phyloP scores from a whole-genome alignment of 2,329 filamentous ascomycete genomes.

The Cytospora schulzeri region DNA sequence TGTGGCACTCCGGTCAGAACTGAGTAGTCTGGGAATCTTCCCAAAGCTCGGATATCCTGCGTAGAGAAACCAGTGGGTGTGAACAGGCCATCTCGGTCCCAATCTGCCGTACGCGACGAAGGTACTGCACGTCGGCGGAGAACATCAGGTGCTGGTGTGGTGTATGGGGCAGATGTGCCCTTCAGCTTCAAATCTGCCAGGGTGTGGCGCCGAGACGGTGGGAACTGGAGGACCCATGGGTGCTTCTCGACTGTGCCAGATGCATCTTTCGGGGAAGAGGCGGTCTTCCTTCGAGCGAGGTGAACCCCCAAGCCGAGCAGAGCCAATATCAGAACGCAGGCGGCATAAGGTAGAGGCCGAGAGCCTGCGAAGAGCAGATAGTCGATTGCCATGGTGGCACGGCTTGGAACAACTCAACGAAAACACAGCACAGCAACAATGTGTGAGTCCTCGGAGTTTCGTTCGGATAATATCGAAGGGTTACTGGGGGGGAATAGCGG shows the following conservation, averaged over 20 bases:
- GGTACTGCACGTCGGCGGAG: constrained; percentile 34
- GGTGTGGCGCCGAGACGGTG: constrained; percentile 23
- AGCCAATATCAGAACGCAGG: not conserved
- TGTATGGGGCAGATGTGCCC: constrained; percentile 6
- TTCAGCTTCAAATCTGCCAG: constrained; percentile 21
- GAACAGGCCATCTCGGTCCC: constrained; percentile 29
- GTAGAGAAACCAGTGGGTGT: constrained; percentile 66
- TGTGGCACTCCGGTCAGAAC: constrained; percentile 72
- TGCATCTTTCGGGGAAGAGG: not conserved
- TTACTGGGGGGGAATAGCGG: not conserved
- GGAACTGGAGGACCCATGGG: constrained; percentile 24
- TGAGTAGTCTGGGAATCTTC: constrained; percentile 80
- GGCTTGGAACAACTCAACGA: not conserved
- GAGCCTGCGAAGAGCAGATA: not conserved
- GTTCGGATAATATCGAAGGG: not conserved
- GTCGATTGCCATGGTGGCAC: constrained; percentile 13
- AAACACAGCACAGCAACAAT: not conserved
- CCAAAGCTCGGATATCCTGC: constrained; percentile 68
- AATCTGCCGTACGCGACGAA: constrained; percentile 26
- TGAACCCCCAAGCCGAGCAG: constrained; percentile 15
- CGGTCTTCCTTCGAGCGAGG: constrained; percentile 4
- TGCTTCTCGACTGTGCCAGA: constrained; percentile 6
- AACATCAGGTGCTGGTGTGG: constrained; percentile 10
- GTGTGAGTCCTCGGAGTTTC: not conserved
- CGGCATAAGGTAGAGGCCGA: not conserved